These are phyloP conservation scores for Aquilaria yunnanensis DNA, from an alignment of 345 rosid species.

Conservation along the genomic window DNA sequence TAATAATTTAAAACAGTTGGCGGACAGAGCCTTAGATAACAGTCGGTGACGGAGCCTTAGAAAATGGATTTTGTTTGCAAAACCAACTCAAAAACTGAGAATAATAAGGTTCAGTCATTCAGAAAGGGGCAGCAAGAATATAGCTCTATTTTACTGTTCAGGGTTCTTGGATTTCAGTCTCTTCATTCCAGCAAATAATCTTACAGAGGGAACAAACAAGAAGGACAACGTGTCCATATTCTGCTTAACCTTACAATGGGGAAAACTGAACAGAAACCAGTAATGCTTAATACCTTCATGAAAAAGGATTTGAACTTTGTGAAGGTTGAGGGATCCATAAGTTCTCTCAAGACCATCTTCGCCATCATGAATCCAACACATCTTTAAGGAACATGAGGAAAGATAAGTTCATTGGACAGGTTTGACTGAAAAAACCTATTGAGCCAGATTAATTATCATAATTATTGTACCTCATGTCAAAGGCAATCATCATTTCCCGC, in stretches of 20 bases:
- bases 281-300: conserved; percentile 43
- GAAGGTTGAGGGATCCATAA: conserved; percentile 80
- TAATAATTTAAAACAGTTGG: too few relatives aligned
- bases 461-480: conserved; percentile 77
- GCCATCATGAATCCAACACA: conserved; percentile 98
- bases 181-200: too few relatives aligned
- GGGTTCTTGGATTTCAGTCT: too few relatives aligned
- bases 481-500: conserved; percentile 94
- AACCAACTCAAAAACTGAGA: too few relatives aligned
- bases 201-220: too few relatives aligned
- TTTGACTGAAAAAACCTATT: neutral
- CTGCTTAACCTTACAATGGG: neutral
- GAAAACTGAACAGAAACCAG: neutral
- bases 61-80: too few relatives aligned
- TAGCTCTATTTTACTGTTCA: too few relatives aligned
- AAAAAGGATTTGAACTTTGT: conserved; percentile 73
- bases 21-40: too few relatives aligned
- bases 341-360: conserved; percentile 92
- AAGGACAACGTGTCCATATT: too few relatives aligned
- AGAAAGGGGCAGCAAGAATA: too few relatives aligned
- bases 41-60: too few relatives aligned
- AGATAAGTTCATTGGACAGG: conserved; percentile 14
- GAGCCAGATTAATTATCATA: conserved; percentile 2
- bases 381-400: conserved; percentile 32
- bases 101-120: too few relatives aligned